Base-by-base conservation (phyloP, 108 stramenopile genomes). In the Pseudonitzschia pungens region DNA sequence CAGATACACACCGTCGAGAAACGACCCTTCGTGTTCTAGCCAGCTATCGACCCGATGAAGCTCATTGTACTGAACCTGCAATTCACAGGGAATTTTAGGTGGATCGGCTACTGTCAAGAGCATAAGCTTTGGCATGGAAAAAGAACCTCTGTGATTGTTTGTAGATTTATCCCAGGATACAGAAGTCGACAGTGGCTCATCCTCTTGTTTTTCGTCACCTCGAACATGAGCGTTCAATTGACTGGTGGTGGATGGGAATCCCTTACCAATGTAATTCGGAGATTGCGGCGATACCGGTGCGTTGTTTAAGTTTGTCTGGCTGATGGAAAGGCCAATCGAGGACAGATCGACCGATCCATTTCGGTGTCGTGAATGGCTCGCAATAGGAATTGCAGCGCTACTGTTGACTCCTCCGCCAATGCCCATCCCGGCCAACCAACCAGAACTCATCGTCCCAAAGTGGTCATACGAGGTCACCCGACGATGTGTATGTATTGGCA, bases 1-100 rank as follows among this genome's bases (percentile, higher is more conserved):
- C 16, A 91, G 75, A 53, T 91, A 91, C 4, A 88, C 90, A 42
- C 90, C 90, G 56, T 91, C 88, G 41, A 91, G 70, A 28, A 78
- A 75, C 24, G 84, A 81, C 9, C 79, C 72, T 10, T 73, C 84
- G 40, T 65, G 52, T 28, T 66, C 54, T 14, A 91, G 74, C 88
- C 86, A 89, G 36, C 69, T 70, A 48, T 87, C 81, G 27, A 89
- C 80, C 54, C 68, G 81, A n/a, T 68, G 64, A 0, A 87, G 70
- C 59, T 91, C 86, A 44, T 83, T 72, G 36, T 84, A 74, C 36
- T 74, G 53, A 22, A 86, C 77, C 32, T 67, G 68, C 48, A 88
- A 65, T 65, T 88, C 80, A 44, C 83, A 85, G 36, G 66, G 68
- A 65, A 66, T 48, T 22, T 78, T 75, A 27, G 87, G 81, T 57